phyloP scores from a whole-genome alignment of 768 basidiomycete species.

The Amylocystis lapponica region DNA sequence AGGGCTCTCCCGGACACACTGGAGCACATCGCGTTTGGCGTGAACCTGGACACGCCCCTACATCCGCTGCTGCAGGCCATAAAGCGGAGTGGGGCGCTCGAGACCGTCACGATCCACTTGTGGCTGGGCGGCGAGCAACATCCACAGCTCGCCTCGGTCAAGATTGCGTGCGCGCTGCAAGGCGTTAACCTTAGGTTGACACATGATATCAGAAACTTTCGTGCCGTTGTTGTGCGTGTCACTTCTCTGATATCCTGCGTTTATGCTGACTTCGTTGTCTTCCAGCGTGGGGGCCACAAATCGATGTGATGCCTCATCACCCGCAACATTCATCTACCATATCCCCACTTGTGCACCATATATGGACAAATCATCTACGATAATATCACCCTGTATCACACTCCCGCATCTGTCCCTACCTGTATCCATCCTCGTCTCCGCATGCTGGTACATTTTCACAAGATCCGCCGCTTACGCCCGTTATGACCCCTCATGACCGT shows the following conservation, averaged over 20 bases:
- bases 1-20: conserved; percentile 43
- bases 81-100: conserved; percentile 38
- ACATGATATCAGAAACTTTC: conserved; percentile 46
- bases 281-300: no score
- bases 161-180: conserved; percentile 57
- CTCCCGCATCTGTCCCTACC: no score
- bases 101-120: conserved; percentile 46
- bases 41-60: conserved; percentile 50
- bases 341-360: no score
- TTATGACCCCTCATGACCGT: no score
- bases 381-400: no score
- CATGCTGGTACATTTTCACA: no score
- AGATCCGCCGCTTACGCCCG: no score
- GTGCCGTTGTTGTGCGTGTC: conserved; percentile 42
- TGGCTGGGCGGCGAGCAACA: conserved; percentile 49
- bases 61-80: conserved; percentile 51
- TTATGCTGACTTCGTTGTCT: conserved; percentile 2
- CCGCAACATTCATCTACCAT: conserved; percentile 12
- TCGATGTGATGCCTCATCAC: conserved; percentile 14
- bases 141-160: conserved; percentile 45
- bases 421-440: no score
- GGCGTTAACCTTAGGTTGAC: conserved; percentile 52
- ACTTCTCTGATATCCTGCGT: no score
- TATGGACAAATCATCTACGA: no score
- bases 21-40: conserved; percentile 53